Conservation (phyloP, 352 stramenopile species). For the Phytophthora multivora region DNA sequence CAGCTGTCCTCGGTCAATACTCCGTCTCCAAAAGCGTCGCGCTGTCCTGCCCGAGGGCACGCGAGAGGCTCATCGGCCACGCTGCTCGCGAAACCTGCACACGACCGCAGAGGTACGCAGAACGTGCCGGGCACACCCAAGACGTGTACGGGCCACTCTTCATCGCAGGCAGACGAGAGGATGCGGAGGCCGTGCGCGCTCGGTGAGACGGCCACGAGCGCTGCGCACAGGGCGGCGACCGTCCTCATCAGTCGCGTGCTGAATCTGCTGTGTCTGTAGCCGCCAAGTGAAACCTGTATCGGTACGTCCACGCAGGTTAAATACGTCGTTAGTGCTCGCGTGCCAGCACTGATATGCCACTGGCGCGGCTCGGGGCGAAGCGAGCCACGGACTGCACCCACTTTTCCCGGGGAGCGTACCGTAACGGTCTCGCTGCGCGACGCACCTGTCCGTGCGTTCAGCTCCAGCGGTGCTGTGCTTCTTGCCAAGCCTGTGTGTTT, state of each 20-base stretch:
- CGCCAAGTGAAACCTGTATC: no score
- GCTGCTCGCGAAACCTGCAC: conserved; percentile 21
- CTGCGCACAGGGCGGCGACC: conserved; percentile 14
- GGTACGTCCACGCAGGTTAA: not conserved
- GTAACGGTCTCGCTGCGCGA: conserved; percentile 4
- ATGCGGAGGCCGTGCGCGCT: not conserved
- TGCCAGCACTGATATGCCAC: not conserved
- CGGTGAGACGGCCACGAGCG: conserved; percentile 8
- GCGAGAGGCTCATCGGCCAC: conserved; percentile 22
- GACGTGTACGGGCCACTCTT: conserved; percentile 34
- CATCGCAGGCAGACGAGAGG: conserved; percentile 21
- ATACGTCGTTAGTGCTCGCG: conserved; percentile 1
- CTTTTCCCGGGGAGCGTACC: not conserved
- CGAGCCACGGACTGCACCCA: not conserved
- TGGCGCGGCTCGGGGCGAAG: not conserved
- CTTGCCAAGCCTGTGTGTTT: not conserved
- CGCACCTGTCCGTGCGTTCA: conserved; percentile 5
- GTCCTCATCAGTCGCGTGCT: conserved; percentile 29
- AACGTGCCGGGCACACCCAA: conserved; percentile 39
- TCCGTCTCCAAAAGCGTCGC: conserved; percentile 15
- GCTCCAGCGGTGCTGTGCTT: not conserved
- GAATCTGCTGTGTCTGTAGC: not conserved
- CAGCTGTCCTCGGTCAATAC: conserved; percentile 44
- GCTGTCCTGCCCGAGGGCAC: conserved; percentile 40
- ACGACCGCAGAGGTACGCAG: conserved; percentile 43